Percentiles rank a stretch among this genome's conserved stretches.
Evolutionary conservation across 2,329 filamentous ascomycete genomes (phyloP).

Genomic region (Verticillium albo-atrum): DNA sequence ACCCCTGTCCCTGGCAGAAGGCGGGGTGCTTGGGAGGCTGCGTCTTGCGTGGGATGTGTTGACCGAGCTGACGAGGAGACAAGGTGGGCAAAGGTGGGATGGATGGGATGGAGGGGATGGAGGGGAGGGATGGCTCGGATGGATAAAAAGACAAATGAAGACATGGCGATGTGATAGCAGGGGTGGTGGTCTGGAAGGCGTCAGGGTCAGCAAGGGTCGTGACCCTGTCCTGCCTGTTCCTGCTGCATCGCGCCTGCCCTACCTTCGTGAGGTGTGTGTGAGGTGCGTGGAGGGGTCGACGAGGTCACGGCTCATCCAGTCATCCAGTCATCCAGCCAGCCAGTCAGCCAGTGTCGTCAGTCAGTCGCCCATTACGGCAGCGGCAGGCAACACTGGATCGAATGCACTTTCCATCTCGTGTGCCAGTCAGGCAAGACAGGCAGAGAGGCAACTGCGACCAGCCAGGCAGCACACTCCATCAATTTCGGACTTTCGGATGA

Average conservation of each 20-base stretch:
- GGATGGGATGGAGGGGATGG: neutral
- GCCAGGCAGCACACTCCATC: neutral
- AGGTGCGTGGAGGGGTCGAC: neutral
- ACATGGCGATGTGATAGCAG: neutral
- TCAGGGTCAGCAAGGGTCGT: neutral
- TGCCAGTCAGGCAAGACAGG: neutral
- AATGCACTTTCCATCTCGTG: neutral
- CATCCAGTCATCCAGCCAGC: too few relatives aligned
- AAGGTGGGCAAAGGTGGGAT: neutral
- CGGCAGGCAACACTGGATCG: neutral
- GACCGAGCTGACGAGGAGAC: neutral
- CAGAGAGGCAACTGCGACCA: neutral
- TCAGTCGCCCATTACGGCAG: too few relatives aligned
- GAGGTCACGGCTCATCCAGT: neutral
- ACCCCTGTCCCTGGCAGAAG: slow-evolving; percentile 2
- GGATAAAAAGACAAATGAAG: neutral
- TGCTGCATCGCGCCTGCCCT: neutral
- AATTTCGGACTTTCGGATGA: neutral
- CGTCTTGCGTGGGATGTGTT: neutral
- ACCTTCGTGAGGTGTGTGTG: neutral
- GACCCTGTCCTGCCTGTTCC: neutral
- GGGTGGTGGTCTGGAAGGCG: neutral
- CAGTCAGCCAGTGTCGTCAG: too few relatives aligned
- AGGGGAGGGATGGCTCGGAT: neutral
- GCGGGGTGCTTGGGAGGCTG: slow-evolving; percentile 1